phyloP scores from a whole-genome alignment of 1,284 basidiomycete genomes.

The Crepidotus sp. region DNA sequence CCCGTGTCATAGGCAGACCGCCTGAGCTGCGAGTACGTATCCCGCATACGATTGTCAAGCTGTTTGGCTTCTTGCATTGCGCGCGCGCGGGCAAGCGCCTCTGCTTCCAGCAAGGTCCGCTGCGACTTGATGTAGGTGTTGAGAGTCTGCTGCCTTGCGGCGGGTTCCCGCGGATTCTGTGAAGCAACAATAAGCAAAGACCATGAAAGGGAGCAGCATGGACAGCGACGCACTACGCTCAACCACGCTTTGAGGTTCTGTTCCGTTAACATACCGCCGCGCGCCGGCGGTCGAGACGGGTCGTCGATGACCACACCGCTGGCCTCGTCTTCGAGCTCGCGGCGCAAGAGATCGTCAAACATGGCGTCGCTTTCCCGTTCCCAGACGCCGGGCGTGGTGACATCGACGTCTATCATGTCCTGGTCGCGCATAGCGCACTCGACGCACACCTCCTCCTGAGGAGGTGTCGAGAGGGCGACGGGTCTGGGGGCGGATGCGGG shows the following conservation, averaged over 20 bases:
- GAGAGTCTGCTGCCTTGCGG: conserved; percentile 66
- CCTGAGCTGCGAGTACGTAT: conserved; percentile 68
- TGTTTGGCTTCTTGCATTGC: conserved; percentile 69
- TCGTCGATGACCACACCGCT: conserved; percentile 40
- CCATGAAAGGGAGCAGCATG: conserved; percentile 13
- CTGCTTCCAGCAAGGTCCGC: conserved; percentile 62
- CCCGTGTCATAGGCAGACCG: conserved; percentile 66
- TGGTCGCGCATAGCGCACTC: conserved; percentile 99
- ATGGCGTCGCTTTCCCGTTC: conserved; percentile 81
- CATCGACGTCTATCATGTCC: conserved; percentile 95
- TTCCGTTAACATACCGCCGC: conserved; percentile 68
- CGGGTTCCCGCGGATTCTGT: conserved; percentile 74
- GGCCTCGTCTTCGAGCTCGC: conserved; percentile 64
- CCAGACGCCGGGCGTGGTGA: conserved; percentile 83
- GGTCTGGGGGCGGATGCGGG: conserved; percentile 45
- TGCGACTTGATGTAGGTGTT: conserved; percentile 65
- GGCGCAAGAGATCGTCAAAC: conserved; percentile 70
- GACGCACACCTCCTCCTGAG: conserved; percentile 71
- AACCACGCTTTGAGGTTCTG: conserved; percentile 82
- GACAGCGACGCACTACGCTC: conserved; percentile 53
- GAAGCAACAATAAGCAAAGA: conserved; percentile 6
- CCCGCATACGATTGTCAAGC: conserved; percentile 65
- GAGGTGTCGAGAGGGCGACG: conserved; percentile 52
- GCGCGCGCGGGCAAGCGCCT: conserved; percentile 62
- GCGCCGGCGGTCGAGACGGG: conserved; percentile 48